phyloP scores from a whole-genome alignment of 768 basidiomycete species.

The Lepiota brunneoincarnata region DNA sequence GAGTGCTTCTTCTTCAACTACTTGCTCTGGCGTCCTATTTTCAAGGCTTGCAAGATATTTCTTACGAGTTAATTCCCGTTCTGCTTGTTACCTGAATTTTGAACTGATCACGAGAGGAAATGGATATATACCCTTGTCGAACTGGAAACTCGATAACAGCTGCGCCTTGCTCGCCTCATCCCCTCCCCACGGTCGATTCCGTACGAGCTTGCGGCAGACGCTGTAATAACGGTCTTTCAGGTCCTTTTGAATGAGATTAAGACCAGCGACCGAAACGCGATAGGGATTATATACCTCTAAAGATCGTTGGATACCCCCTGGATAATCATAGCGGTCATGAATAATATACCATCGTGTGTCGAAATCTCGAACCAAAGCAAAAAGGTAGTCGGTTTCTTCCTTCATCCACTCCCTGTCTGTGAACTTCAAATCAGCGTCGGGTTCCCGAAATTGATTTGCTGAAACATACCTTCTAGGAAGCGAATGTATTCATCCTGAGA shows the following conservation, averaged over 20 bases:
- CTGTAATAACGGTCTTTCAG: constrained; percentile 93
- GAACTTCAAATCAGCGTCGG: background rate
- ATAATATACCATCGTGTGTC: constrained; percentile 90
- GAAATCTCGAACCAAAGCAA: constrained; percentile 74
- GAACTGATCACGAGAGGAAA: background rate
- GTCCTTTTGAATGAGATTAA: constrained; percentile 49
- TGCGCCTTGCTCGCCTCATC: constrained; percentile 72
- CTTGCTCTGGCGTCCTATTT: constrained; percentile 82
- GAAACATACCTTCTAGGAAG: constrained; percentile 64
- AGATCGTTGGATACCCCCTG: constrained; percentile 47
- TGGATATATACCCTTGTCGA: constrained; percentile 76
- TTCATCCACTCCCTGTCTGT: constrained; percentile 84
- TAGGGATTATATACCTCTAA: constrained; percentile 57
- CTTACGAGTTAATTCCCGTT: constrained; percentile 85
- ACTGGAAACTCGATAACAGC: constrained; percentile 69
- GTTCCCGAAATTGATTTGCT: background rate
- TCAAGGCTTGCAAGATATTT: constrained; percentile 86
- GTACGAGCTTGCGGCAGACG: constrained; percentile 83
- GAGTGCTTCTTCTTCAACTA: constrained; percentile 92
- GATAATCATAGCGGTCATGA: constrained; percentile 84
- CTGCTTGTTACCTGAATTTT: constrained; percentile 33
- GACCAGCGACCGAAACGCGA: background rate
- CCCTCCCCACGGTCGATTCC: constrained; percentile 81
- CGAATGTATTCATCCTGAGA: constrained; percentile 84
- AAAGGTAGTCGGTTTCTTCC: constrained; percentile 93